Evolutionary conservation across 2,329 filamentous ascomycete species (phyloP).

Genomic region (Penicillium expansum): DNA sequence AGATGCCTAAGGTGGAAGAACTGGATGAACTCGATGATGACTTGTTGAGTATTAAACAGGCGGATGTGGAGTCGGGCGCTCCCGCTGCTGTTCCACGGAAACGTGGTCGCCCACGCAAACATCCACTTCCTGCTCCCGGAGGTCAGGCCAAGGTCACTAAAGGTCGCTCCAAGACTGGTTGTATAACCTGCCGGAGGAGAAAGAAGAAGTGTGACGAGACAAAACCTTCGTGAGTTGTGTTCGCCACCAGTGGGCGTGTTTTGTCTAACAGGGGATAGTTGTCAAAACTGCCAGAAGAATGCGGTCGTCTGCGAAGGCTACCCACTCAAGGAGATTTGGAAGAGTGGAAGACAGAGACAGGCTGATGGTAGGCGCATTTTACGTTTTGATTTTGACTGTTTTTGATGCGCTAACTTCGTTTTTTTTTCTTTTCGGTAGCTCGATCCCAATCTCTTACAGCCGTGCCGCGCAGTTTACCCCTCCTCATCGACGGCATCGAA

Average conservation of each 20-base stretch:
- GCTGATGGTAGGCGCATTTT: conserved; percentile 56
- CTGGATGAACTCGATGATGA: conserved; percentile 52
- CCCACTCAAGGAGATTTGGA: conserved; percentile 82
- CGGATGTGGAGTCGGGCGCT: conserved; percentile 33
- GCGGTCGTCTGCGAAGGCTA: conserved; percentile 89
- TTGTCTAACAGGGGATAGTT: conserved; percentile 21
- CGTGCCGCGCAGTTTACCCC: conserved; percentile 49
- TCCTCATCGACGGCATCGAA: conserved; percentile 77
- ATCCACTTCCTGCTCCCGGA: conserved; percentile 62
- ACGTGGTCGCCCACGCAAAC: conserved; percentile 78
- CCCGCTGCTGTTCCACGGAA: conserved; percentile 52
- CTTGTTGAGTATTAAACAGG: conserved; percentile 32
- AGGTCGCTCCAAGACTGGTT: conserved; percentile 60
- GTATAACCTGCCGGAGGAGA: conserved; percentile 58
- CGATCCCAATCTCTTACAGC: conserved; percentile 33
- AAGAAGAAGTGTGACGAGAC: conserved; percentile 60
- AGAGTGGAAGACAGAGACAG: conserved; percentile 73
- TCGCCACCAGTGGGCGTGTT: not conserved
- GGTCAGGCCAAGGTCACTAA: conserved; percentile 70
- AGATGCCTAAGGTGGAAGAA: conserved; percentile 55
- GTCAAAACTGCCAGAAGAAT: conserved; percentile 86
- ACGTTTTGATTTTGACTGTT: not conserved
- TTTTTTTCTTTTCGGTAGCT: conserved; percentile 20
- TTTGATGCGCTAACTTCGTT: conserved; percentile 11
- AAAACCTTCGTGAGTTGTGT: conserved; percentile 39